Conservation (phyloP, 2,329 filamentous ascomycete species). For the Fusarium buharicum region DNA sequence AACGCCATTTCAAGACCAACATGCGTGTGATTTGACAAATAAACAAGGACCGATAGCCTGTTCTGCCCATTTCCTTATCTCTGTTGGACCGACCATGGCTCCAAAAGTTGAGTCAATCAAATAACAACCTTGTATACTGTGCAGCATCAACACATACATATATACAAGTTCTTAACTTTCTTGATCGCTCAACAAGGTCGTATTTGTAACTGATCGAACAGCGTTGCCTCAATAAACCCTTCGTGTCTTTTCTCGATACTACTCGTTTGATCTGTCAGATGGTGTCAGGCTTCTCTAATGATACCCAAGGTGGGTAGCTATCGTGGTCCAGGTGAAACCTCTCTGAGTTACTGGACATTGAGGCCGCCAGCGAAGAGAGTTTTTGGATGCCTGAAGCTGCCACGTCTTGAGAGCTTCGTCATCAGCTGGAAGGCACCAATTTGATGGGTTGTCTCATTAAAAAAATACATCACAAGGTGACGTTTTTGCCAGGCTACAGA, state of each 20-base stretch:
- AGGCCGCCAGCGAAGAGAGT: slow-evolving; percentile 7
- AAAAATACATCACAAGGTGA: slow-evolving; percentile 38
- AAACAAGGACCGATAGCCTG: not conserved
- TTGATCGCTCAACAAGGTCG: too few relatives aligned
- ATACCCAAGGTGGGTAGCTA: not conserved
- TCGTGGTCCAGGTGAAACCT: not conserved
- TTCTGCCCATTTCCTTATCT: not conserved
- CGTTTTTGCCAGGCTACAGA: slow-evolving; percentile 40
- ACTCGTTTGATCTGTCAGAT: not conserved
- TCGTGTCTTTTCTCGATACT: not conserved
- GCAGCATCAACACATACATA: too few relatives aligned
- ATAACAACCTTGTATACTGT: not conserved
- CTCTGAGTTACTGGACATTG: not conserved
- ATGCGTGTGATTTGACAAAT: not conserved
- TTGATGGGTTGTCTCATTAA: not conserved
- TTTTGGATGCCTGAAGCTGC: slow-evolving; percentile 6
- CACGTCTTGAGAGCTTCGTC: slow-evolving; percentile 6
- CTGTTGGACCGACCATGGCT: not conserved
- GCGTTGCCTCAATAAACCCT: not conserved
- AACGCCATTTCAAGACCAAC: slow-evolving; percentile 8
- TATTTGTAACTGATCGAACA: not conserved
- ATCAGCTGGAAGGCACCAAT: not conserved
- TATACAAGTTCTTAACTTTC: too few relatives aligned
- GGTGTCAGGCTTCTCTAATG: not conserved
- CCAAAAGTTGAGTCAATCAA: not conserved